A percentile compares a stretch with the other conserved stretches of the same genome.
These are phyloP conservation scores for Priceomyces castillae DNA, from an alignment of 805 yeast genomes.

Conservation along the genomic window DNA sequence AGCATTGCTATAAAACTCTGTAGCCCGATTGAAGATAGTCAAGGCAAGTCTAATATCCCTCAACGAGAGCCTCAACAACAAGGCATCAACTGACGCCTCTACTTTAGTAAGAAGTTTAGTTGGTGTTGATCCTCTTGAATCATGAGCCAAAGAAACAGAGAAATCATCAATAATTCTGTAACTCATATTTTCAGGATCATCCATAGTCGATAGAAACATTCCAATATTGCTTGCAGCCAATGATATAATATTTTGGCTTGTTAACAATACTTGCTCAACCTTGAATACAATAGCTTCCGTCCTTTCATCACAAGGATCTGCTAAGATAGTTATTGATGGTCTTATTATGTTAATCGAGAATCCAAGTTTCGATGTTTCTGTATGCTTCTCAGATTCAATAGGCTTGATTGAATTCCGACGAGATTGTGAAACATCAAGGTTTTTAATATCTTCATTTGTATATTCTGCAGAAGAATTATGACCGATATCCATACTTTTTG, in stretches of 20 bases:
- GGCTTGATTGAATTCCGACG: slow-evolving; percentile 9
- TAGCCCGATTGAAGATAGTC: slow-evolving; percentile 68
- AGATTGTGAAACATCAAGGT: neutral
- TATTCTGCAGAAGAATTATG: slow-evolving; percentile 8
- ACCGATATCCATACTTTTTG: slow-evolving; percentile 41
- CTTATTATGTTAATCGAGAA: slow-evolving; percentile 69
- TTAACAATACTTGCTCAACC: slow-evolving; percentile 70
- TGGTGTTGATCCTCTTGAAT: slow-evolving; percentile 61
- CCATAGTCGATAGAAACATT: slow-evolving; percentile 79
- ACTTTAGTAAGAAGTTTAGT: slow-evolving; percentile 60
- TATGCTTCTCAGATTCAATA: neutral
- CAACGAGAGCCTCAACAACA: slow-evolving; percentile 76
- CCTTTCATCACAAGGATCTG: slow-evolving; percentile 64
- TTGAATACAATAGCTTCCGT: slow-evolving; percentile 91
- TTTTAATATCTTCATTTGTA: slow-evolving; percentile 15
- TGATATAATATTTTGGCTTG: slow-evolving; percentile 65
- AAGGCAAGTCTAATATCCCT: slow-evolving; percentile 83
- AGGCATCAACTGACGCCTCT: slow-evolving; percentile 72
- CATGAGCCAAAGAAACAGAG: slow-evolving; percentile 71
- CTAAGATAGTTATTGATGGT: slow-evolving; percentile 74
- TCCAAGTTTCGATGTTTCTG: slow-evolving; percentile 31
- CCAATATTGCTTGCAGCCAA: slow-evolving; percentile 78
- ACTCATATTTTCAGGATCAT: slow-evolving; percentile 55
- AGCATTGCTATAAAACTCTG: slow-evolving; percentile 44
- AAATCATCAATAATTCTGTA: slow-evolving; percentile 86